Evolutionary conservation across 768 basidiomycete species (phyloP), one percentile per base, ranked within the genome.

Genomic region (Exsudoporus frostii): DNA sequence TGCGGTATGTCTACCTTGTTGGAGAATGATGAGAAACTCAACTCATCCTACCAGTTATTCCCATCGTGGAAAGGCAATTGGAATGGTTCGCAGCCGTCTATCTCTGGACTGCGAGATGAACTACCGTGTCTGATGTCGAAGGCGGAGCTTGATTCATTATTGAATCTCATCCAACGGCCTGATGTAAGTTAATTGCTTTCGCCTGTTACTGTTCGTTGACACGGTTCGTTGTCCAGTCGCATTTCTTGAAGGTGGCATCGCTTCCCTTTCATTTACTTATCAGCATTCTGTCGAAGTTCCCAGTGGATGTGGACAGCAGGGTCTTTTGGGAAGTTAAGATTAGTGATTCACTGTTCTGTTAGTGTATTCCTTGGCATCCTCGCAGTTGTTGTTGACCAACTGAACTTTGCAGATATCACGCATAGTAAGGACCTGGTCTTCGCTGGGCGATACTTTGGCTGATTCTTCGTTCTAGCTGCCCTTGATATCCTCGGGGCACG

Each of bases 241-340:
- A 90, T 65, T 93, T 92, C 75, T 74, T 93, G 61, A 93, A 93
- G 73, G 88, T 88, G 25, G 85, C 90, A 3, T 85, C 81, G 3
- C 76, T 93, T 40, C 91, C 91, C 0, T 92, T 88, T 74, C 82
- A 91, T 65, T 82, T 79, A n/a, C 76, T 93, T 41, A 77, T 84
- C 54, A 86, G 86, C 54, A 77, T 90, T 48, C 65, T 92, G 54
- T 80, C 79, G 59, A 92, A 91, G 70, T 90, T 92, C 71, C 91
- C 90, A 1, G 72, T 78, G 24, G 88, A 91, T 58, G 74, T 81
- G 22, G 88, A 91, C 56, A 87, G 87, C 54, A 78, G 84, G 22
- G 83, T 88, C 4, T 90, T 89, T 62, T 90, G 88, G 86, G 81
- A 82, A 41, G 71, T 74, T 34, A 67, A 69, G 25, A 68, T 86